phyloP scores from a whole-genome alignment of 345 rosid genomes.

The Mangifera indica region DNA sequence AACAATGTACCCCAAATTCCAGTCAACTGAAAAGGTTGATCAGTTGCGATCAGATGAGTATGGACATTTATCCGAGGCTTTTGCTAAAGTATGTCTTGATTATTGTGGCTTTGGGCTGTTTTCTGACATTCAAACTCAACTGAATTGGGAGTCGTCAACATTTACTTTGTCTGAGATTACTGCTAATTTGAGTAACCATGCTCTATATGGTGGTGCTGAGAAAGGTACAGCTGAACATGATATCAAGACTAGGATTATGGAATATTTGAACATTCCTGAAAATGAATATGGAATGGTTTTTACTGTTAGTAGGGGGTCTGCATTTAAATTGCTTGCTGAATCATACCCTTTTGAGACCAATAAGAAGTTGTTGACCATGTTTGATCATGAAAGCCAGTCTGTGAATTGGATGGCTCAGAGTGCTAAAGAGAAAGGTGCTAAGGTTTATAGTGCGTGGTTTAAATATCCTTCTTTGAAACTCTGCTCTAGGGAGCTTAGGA shows the following conservation, averaged over 20 bases:
- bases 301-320: conserved; percentile 88
- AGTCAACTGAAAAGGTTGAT: conserved; percentile 66
- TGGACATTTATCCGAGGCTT: conserved; percentile 53
- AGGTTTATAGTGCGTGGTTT: conserved; percentile 80
- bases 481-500: conserved; percentile 78
- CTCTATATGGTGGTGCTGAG: conserved; percentile 81
- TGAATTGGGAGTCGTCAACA: conserved; percentile 67
- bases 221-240: conserved; percentile 74
- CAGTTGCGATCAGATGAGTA: conserved; percentile 68
- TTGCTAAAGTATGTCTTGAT: conserved; percentile 85
- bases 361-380: conserved; percentile 74
- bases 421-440: conserved; percentile 85
- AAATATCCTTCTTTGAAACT: conserved; percentile 86
- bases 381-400: conserved; percentile 91
- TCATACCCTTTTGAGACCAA: conserved; percentile 77
- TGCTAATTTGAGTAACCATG: conserved; percentile 83
- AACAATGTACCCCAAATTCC: conserved; percentile 74
- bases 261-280: conserved; percentile 79
- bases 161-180: conserved; percentile 82
- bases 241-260: conserved; percentile 78
- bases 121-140: conserved; percentile 65
- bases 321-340: conserved; percentile 77
- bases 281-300: conserved; percentile 86
- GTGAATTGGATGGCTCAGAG: conserved; percentile 88
- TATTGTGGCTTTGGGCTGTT: conserved; percentile 91